Evolutionary conservation across 352 stramenopile species (phyloP).

Genomic region (Plasmopara viticola): DNA sequence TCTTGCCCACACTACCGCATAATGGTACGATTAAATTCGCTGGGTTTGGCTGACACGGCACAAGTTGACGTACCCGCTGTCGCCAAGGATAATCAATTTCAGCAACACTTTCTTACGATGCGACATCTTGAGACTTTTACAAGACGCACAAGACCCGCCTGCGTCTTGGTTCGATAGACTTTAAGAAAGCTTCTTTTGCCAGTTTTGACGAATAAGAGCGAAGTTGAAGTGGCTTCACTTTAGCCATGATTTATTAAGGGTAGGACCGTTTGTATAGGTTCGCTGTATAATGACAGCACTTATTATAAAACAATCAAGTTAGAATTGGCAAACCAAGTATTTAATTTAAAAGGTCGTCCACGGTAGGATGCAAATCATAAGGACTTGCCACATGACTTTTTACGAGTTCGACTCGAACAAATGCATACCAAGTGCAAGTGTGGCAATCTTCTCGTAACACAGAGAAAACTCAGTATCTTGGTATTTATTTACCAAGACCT

Average conservation of each 20-base stretch:
- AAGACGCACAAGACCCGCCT: conserved; percentile 1
- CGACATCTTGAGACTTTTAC: conserved; percentile 36
- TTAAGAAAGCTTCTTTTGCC: conserved; percentile 9
- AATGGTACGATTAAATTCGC: conserved; percentile 2
- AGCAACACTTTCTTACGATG: conserved; percentile 95
- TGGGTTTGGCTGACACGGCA: neutral
- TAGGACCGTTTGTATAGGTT: neutral
- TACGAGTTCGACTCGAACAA: no score
- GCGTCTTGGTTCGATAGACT: no score
- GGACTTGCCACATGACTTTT: no score
- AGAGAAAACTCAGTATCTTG: no score
- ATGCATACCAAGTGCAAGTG: no score
- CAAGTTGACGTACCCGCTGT: conserved; percentile 86
- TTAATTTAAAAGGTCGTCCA: no score
- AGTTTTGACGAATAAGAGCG: conserved; percentile 20
- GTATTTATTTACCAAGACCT: neutral
- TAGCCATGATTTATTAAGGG: no score
- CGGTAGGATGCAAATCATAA: no score
- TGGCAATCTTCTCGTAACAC: no score
- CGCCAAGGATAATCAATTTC: conserved; percentile 97
- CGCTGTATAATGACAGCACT: no score
- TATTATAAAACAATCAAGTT: no score
- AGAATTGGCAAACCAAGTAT: no score
- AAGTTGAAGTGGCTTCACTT: conserved; percentile 15
- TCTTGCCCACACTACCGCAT: conserved; percentile 93